A percentile compares a stretch with the other conserved stretches of the same genome.
phyloP scores from a whole-genome alignment of 345 rosid genomes.

The Eucalyptus sideroxylon region DNA sequence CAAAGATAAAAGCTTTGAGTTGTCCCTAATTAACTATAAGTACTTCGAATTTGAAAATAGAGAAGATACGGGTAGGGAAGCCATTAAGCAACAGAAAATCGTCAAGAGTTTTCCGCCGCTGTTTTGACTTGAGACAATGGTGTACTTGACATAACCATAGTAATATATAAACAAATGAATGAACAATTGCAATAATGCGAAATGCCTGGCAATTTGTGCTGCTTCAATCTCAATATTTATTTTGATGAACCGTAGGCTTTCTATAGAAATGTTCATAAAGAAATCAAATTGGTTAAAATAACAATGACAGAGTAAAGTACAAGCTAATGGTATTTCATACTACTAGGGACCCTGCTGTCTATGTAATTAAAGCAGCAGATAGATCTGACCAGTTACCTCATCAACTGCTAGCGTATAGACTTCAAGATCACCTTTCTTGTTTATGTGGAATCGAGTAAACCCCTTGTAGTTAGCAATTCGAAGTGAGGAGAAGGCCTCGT shows the following conservation, averaged over 20 bases:
- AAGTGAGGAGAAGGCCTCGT: constrained; percentile 97
- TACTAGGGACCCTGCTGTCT: neutral
- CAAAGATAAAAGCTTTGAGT: neutral
- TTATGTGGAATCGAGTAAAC: constrained; percentile 81
- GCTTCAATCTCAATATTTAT: neutral
- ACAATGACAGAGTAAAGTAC: neutral
- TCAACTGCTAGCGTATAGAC: constrained; percentile 93
- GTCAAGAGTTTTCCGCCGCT: neutral
- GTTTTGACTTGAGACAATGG: neutral
- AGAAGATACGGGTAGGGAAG: neutral
- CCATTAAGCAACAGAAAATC: neutral
- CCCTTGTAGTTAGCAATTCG: constrained; percentile 97
- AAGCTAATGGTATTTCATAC: neutral
- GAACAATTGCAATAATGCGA: neutral
- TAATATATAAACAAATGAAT: neutral
- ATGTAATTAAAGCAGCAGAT: neutral
- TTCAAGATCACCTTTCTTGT: constrained; percentile 55
- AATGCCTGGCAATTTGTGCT: neutral
- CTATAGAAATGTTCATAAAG: neutral
- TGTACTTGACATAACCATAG: neutral
- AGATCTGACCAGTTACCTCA: constrained; percentile 40
- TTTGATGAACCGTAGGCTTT: neutral
- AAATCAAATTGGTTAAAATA: neutral
- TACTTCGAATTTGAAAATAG: neutral
- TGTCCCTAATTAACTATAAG: neutral